These are phyloP conservation scores for Solanum virginianum DNA, from an alignment of 257 asterid genomes.

Conservation along the genomic window DNA sequence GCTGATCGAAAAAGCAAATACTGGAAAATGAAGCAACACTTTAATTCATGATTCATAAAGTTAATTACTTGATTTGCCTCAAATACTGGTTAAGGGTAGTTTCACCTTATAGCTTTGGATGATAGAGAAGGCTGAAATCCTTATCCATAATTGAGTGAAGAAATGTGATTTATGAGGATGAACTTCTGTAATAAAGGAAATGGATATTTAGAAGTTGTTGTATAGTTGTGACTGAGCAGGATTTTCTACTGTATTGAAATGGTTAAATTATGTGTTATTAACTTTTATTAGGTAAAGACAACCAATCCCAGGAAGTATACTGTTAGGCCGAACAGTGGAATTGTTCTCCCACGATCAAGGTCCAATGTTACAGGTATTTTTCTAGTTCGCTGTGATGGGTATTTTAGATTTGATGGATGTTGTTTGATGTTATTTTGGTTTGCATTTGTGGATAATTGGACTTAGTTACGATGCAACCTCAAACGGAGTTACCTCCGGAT, in stretches of 20 bases:
- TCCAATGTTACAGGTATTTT: constrained; percentile 5
- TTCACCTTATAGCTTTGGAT: background rate
- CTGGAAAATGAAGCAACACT: background rate
- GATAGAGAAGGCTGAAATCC: background rate
- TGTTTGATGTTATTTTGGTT: background rate
- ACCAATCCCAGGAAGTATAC: constrained; percentile 15
- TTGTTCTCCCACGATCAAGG: constrained; percentile 6
- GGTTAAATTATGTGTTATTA: background rate
- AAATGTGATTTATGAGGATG: background rate
- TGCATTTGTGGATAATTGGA: background rate
- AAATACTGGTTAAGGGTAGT: background rate
- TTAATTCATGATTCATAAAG: background rate
- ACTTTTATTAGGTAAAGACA: constrained; percentile 7
- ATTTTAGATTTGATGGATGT: background rate
- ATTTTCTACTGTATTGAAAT: background rate
- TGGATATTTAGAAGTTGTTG: background rate
- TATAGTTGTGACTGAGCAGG: background rate
- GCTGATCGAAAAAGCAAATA: background rate
- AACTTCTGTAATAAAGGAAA: background rate
- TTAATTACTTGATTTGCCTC: background rate
- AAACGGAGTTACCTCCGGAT: constrained; percentile 62
- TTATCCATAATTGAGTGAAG: background rate
- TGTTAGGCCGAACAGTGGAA: constrained; percentile 9
- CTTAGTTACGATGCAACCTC: constrained; percentile 80
- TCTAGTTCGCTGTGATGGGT: background rate